Evolutionary conservation across 163 green algal species (phyloP), one percentile per base, ranked within the genome.

Genomic region (Botryococcus braunii): DNA sequence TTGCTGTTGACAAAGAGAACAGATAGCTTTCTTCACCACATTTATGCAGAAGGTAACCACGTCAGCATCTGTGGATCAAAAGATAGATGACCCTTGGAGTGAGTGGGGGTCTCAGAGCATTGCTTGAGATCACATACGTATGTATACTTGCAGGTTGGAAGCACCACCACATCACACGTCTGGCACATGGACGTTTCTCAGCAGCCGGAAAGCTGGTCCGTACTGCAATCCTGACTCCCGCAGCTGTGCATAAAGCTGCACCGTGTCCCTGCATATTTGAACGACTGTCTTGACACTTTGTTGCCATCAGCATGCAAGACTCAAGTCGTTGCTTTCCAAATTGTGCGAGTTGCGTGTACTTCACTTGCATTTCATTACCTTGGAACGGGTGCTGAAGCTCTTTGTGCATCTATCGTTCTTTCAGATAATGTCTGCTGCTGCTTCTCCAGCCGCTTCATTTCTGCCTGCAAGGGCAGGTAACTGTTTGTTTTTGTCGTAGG

Each of bases 121-220:
- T n/a, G n/a, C n/a, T n/a, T n/a, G n/a, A n/a, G n/a, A n/a, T n/a
- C n/a, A n/a, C n/a, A n/a, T n/a, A n/a, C n/a, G n/a, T n/a, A n/a
- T n/a, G n/a, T n/a, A n/a, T n/a, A n/a, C n/a, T n/a, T n/a, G n/a
- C n/a, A n/a, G n/a, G n/a, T n/a, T n/a, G n/a, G n/a, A n/a, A n/a
- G n/a, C n/a, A n/a, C n/a, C n/a, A n/a, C n/a, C n/a, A n/a, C n/a
- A n/a, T n/a, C n/a, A n/a, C n/a, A 83, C 23, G 34, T 87, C 81
- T 3, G 90, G 89, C 6, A 91, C 85, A 68, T 96, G 88, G 56
- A 97, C 88, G 56, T 96, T 96, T 9, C 86, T 68, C 60, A 97
- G 82, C 57, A 97, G 84, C 52, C 91, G 69, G 79, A 97, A 97
- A 6, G 89, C 82, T 0, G 91, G 91, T 8, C 91, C 91, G 70